phyloP scores from a whole-genome alignment of 2,329 filamentous ascomycete species.

The Trichoderma koningiopsis region DNA sequence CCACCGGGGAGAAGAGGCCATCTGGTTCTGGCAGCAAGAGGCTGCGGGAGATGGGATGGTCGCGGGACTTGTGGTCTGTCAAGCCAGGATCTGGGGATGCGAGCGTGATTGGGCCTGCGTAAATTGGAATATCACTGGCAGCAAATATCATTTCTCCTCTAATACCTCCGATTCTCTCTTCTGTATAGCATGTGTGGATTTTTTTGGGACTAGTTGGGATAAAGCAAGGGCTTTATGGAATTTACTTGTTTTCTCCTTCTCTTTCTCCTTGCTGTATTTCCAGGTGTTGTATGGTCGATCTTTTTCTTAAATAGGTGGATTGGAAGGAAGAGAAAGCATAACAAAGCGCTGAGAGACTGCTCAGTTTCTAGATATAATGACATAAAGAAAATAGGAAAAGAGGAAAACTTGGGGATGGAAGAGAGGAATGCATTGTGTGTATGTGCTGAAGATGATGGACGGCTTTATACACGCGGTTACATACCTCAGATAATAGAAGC shows the following conservation, averaged over 20 bases:
- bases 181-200: constrained; percentile 14
- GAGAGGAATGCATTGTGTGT: background rate
- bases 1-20: constrained; percentile 56
- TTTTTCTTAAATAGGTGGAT: constrained; percentile 5
- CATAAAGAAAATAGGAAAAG: background rate
- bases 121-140: background rate
- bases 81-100: constrained; percentile 36
- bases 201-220: constrained; percentile 18
- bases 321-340: background rate
- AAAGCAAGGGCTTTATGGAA: constrained; percentile 2
- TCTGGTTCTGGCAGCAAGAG: constrained; percentile 58
- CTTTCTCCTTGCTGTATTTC: constrained; percentile 10
- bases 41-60: constrained; percentile 64
- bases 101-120: constrained; percentile 12
- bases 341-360: background rate
- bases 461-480: constrained; percentile 2
- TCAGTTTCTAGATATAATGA: background rate
- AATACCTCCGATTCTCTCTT: too few relatives aligned
- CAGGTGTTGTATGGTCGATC: constrained; percentile 10
- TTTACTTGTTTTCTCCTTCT: background rate
- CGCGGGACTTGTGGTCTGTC: constrained; percentile 63
- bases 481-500: constrained; percentile 18
- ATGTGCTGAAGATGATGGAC: background rate
- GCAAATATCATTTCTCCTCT: background rate
- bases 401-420: background rate